Base-by-base conservation (phyloP, 768 basidiomycete genomes). In the Exidia glandulosa region DNA sequence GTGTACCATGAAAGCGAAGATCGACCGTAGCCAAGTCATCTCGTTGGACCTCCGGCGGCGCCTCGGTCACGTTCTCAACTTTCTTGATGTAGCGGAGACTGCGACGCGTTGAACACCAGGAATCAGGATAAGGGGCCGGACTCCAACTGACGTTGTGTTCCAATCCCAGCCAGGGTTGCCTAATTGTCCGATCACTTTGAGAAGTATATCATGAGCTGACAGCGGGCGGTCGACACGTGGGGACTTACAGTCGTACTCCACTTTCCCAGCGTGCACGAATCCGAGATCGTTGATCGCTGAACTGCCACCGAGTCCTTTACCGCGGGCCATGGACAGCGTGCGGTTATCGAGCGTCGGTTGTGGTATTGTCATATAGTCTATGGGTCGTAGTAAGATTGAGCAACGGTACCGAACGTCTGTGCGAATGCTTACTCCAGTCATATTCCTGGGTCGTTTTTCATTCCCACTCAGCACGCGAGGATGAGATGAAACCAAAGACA, bases 281-380 rank as follows among this genome's bases (percentile, higher is more conserved):
- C 33, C 50, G 31, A 70, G 66, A 62, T 77, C 76, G 62, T 82
- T 82, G 31, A 79, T 72, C 3, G 65, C 65, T 0, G 79, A 79
- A 59, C 70, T 76, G 2, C 81, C 80, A 2, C 81, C 71, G 7
- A 71, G 57, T 10, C 65, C 65, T 57, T 70, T 71, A 0, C 69
- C 70, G 45, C 69, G 64, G 36, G 37, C 50, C n/a, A 30, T 45
- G 9, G 41, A 23, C 41, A 45, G 16, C 41, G 16, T 45, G 9
- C 41, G 9, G 41, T 23, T 23, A 2, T 45, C 23, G 6, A 45
- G 41, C 41, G 41, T 23, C 2, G 9, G 6, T 23, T 45, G 41
- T 13, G 41, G 41, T 19, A 23, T 45, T 10, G 41, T 45, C 16
- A 23, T 23, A 45, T 19, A 45, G 41, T 45, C 41, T 45, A 19